These are phyloP conservation scores for Aspergillus japonicus DNA, from an alignment of 2,329 filamentous ascomycete species.

Conservation along the genomic window DNA sequence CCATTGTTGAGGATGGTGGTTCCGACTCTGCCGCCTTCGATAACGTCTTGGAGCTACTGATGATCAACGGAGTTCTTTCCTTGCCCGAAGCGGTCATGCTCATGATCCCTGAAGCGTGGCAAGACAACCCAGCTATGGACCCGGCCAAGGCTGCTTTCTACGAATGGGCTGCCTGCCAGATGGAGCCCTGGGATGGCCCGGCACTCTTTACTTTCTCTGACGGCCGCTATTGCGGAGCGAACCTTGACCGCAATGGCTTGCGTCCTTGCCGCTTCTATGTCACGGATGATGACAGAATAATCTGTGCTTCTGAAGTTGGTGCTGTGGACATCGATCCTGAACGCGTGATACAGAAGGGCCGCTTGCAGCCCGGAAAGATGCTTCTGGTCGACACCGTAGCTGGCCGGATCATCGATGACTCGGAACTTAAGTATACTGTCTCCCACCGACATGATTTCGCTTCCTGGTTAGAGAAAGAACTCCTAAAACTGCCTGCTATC, in stretches of 20 bases:
- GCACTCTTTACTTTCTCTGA: slow-evolving; percentile 97
- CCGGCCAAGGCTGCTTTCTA: slow-evolving; percentile 96
- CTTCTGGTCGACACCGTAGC: slow-evolving; percentile 87
- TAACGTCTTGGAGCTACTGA: slow-evolving; percentile 89
- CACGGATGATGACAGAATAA: slow-evolving; percentile 93
- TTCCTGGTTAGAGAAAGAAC: slow-evolving; percentile 80
- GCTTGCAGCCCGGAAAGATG: slow-evolving; percentile 93
- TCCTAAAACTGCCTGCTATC: slow-evolving; percentile 77
- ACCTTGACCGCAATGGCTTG: slow-evolving; percentile 91
- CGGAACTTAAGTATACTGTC: slow-evolving; percentile 85
- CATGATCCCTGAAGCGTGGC: slow-evolving; percentile 98
- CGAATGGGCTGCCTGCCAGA: slow-evolving; percentile 97
- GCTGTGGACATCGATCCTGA: slow-evolving; percentile 90
- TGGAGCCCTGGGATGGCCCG: slow-evolving; percentile 98
- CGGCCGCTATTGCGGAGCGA: slow-evolving; percentile 93
- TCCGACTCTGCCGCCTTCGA: slow-evolving; percentile 97
- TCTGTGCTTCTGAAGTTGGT: slow-evolving; percentile 94
- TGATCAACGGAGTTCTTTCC: slow-evolving; percentile 93
- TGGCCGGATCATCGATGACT: slow-evolving; percentile 91
- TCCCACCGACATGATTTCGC: slow-evolving; percentile 85
- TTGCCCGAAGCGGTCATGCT: slow-evolving; percentile 96
- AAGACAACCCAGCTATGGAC: slow-evolving; percentile 89
- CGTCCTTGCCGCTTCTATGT: slow-evolving; percentile 96
- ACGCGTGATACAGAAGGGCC: slow-evolving; percentile 85
- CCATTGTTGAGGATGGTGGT: slow-evolving; percentile 92